Evolutionary conservation across 2,329 filamentous ascomycete genomes (phyloP).

Genomic region (Neonectria magnoliae): DNA sequence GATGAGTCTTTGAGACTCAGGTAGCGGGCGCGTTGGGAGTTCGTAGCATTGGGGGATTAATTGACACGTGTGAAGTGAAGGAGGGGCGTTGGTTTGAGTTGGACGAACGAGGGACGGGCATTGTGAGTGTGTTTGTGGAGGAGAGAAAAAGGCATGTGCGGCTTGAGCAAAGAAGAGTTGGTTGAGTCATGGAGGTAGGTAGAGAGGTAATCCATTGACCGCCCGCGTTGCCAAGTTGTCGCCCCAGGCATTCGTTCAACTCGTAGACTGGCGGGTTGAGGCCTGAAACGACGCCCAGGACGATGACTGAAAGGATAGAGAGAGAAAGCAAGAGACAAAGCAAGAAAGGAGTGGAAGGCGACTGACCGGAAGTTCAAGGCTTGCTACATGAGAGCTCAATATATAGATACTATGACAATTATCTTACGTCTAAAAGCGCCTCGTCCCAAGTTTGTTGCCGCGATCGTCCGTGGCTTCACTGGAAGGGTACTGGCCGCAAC

Average conservation of each 20-base stretch:
- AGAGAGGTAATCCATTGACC: background rate
- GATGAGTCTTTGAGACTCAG: background rate
- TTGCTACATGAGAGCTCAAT: background rate
- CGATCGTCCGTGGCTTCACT: background rate
- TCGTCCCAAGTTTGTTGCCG: background rate
- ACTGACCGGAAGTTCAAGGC: background rate
- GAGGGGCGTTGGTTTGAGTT: background rate
- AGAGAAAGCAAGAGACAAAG: no score
- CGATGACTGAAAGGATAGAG: background rate
- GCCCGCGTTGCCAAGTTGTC: background rate
- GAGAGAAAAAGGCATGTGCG: background rate
- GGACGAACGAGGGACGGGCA: background rate
- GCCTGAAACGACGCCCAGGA: background rate
- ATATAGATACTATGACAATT: background rate
- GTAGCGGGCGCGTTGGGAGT: background rate
- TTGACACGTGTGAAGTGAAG: background rate
- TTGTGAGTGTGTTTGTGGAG: background rate
- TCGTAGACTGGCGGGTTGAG: background rate
- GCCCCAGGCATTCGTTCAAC: slow-evolving; percentile 14
- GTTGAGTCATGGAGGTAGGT: background rate
- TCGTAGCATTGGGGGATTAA: background rate
- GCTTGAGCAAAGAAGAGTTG: background rate
- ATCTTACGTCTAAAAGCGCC: background rate
- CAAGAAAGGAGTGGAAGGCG: background rate
- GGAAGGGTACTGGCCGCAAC: background rate